Evolutionary conservation across 176 grass and related monocot genomes (phyloP), one percentile per base, ranked within the genome.

Genomic region (Oryza meyeriana): DNA sequence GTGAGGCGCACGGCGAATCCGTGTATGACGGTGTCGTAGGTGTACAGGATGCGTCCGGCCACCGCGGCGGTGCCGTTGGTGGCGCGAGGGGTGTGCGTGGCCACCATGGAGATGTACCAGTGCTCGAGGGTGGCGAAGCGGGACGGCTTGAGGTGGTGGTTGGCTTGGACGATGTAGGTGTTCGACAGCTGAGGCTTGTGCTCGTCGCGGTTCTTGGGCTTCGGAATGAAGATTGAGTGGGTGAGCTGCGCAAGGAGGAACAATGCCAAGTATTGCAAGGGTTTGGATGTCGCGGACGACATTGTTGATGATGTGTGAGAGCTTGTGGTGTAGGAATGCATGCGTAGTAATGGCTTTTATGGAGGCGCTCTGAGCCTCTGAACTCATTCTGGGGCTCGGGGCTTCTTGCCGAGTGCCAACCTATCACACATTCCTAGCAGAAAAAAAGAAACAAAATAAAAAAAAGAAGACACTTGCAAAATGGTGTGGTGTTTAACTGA

Each of bases 21-120:
- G 12, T 92, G 83, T 39, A 92, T 74, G 31, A 86, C 83, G 22
- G 78, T 83, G 77, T 78, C 72, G 79, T 92, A 89, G 12, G 72
- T 85, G 78, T 92, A 86, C 4, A 85, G 5, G 64, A 89, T 81
- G 41, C 71, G 75, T 35, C 35, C 17, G 55, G 52, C 20, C n/a
- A 10, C 55, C 22, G 55, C 14, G 55, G n/a, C 55, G 20, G 55
- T 59, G 55, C 2, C 5, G 65, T 16, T 55, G 31, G 20, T 28
- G 33, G 5, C n/a, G 4, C 33, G 64, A 48, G 52, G 36, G 28
- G 83, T 32, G 74, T 79, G 44, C 24, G 81, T 32, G 45, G 64
- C 48, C 78, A 86, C 31, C 79, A 90, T 74, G 79, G 84, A 90
- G n/a, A 17, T 27, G 68, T 90, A 86, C 84, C 88, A 86, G 4